Evolutionary conservation across 208 protist genomes (phyloP).

Genomic region (Leishmania turanica): DNA sequence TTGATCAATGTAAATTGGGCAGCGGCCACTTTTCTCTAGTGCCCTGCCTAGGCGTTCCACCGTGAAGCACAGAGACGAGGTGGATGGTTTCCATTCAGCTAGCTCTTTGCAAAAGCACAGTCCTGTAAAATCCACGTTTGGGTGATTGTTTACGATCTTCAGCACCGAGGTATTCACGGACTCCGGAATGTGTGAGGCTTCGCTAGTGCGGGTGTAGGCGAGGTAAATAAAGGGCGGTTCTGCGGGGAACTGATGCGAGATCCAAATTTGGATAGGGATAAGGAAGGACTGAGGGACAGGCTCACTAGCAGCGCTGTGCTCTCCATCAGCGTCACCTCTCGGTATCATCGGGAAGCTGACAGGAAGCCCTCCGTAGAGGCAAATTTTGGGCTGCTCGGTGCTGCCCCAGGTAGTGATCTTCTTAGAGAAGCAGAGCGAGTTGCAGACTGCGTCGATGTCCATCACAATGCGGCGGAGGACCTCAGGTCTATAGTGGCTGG

Average conservation of each 20-base stretch:
- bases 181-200: conserved; percentile 19
- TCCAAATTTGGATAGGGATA: conserved; percentile 68
- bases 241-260: conserved; percentile 52
- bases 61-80: conserved; percentile 38
- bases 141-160: conserved; percentile 51
- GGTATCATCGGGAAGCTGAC: conserved; percentile 30
- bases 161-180: conserved; percentile 18
- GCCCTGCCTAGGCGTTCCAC: conserved; percentile 31
- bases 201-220: conserved; percentile 29
- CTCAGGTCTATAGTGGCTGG: conserved; percentile 36
- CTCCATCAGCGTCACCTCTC: not conserved
- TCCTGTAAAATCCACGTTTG: conserved; percentile 59
- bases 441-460: conserved; percentile 42
- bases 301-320: not conserved
- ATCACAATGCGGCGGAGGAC: conserved; percentile 41
- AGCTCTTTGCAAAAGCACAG: conserved; percentile 53
- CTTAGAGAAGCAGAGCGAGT: conserved; percentile 32
- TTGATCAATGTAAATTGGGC: conserved; percentile 49
- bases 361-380: conserved; percentile 60
- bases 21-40: conserved; percentile 39
- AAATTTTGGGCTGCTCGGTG: conserved; percentile 60
- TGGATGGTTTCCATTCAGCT: conserved; percentile 46
- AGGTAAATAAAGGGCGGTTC: conserved; percentile 63
- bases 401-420: conserved; percentile 48
- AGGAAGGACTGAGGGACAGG: conserved; percentile 24